Conservation (phyloP, 345 rosid genomes). For the Melaleuca quinquenervia region DNA sequence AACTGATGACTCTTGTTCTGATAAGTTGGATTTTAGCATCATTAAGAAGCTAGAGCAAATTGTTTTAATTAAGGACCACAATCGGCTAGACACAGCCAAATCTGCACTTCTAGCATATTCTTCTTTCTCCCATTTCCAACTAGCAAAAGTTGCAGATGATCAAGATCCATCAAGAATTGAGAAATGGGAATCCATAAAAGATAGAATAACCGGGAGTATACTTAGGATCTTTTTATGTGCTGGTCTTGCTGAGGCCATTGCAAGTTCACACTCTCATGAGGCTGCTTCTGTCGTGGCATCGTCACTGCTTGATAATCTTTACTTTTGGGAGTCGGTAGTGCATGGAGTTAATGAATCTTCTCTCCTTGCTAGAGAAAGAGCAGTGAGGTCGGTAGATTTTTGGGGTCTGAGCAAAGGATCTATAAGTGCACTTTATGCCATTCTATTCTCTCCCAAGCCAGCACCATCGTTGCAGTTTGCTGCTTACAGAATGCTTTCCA, state of each 20-base stretch:
- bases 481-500: conserved; percentile 72
- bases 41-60: conserved; percentile 41
- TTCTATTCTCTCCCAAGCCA: conserved; percentile 64
- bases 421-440: conserved; percentile 66
- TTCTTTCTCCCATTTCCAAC: conserved; percentile 29
- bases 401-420: conserved; percentile 89
- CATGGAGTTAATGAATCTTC: conserved; percentile 50
- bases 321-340: conserved; percentile 82
- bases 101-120: conserved; percentile 68
- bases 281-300: conserved; percentile 59
- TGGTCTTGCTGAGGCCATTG: conserved; percentile 83
- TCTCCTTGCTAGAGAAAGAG: conserved; percentile 56
- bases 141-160: conserved; percentile 18
- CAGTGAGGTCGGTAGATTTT: conserved; percentile 74
- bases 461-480: conserved; percentile 66
- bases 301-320: conserved; percentile 42
- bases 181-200: conserved; percentile 45
- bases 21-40: conserved; percentile 14
- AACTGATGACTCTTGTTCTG: conserved; percentile 28
- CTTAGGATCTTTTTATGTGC: conserved; percentile 86
- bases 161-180: conserved; percentile 18
- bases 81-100: conserved; percentile 35
- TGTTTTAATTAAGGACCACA: conserved; percentile 39
- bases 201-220: conserved; percentile 67
- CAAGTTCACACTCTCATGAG: conserved; percentile 39